Evolutionary conservation across 2,329 filamentous ascomycete genomes (phyloP).

Genomic region (Decorospora gaudefroyi): DNA sequence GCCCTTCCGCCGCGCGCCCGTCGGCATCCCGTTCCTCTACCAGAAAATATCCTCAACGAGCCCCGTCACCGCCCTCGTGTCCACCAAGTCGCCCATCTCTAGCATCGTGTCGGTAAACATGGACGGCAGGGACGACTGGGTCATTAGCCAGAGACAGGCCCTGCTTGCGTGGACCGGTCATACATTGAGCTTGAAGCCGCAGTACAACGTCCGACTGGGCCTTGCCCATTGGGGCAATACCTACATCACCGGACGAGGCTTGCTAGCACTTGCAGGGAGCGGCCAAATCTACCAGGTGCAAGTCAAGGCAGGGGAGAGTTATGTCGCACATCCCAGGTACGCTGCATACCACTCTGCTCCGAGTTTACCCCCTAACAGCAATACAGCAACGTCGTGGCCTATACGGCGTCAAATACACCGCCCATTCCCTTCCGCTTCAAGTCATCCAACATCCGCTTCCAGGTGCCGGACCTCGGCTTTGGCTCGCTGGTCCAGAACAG

Average conservation of each 20-base stretch:
- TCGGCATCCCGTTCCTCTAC: conserved; percentile 94
- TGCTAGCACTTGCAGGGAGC: conserved; percentile 81
- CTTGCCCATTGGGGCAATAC: conserved; percentile 91
- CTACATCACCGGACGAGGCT: conserved; percentile 81
- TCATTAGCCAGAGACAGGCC: conserved; percentile 83
- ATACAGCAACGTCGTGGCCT: conserved; percentile 81
- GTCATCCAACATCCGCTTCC: conserved; percentile 72
- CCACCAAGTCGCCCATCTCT: conserved; percentile 82
- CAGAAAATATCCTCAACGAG: conserved; percentile 83
- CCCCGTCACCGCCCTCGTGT: conserved; percentile 85
- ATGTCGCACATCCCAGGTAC: conserved; percentile 80
- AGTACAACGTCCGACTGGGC: conserved; percentile 73
- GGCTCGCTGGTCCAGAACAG: conserved; percentile 68
- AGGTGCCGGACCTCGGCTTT: conserved; percentile 72
- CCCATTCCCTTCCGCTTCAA: conserved; percentile 88
- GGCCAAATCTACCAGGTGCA: conserved; percentile 89
- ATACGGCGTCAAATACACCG: conserved; percentile 72
- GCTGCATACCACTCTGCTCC: neutral
- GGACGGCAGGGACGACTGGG: conserved; percentile 94
- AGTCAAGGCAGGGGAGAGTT: conserved; percentile 81
- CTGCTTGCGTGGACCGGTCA: conserved; percentile 97
- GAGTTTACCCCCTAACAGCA: conserved; percentile 5
- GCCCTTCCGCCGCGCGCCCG: conserved; percentile 75
- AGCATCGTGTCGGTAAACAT: conserved; percentile 87
- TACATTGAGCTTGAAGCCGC: conserved; percentile 75